Conservation (phyloP, 306 rosid genomes). For the Citrullus amarus region DNA sequence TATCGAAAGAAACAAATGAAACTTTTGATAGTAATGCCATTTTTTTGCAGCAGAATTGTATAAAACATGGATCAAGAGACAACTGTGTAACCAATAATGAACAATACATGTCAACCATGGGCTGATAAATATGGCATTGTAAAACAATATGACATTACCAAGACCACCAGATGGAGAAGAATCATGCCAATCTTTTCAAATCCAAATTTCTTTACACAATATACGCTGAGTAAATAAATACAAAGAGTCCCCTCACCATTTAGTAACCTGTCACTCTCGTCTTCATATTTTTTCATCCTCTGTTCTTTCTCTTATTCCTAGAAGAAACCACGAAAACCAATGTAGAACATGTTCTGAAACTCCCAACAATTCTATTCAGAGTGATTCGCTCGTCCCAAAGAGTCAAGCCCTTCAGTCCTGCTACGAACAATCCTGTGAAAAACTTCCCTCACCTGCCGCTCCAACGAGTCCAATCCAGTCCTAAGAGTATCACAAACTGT, state of each 20-base stretch:
- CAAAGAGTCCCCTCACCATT: constrained; percentile 7
- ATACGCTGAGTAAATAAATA: constrained; percentile 9
- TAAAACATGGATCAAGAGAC: constrained; percentile 4
- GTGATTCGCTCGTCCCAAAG: constrained; percentile 29
- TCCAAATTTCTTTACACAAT: constrained; percentile 11
- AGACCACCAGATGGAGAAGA: background rate
- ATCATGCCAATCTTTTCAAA: background rate
- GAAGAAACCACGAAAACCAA: constrained; percentile 10
- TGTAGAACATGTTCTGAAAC: background rate
- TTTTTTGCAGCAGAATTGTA: background rate
- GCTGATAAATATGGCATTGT: constrained; percentile 7
- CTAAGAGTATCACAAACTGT: constrained; percentile 35
- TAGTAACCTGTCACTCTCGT: background rate
- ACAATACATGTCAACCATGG: background rate
- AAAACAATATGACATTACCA: background rate
- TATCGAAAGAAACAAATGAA: background rate
- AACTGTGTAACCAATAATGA: constrained; percentile 2
- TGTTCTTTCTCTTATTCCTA: constrained; percentile 11
- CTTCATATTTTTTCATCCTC: constrained; percentile 13
- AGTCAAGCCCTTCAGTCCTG: constrained; percentile 67
- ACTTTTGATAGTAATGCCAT: background rate
- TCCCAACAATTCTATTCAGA: constrained; percentile 18
- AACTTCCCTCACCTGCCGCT: constrained; percentile 72
- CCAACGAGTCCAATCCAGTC: constrained; percentile 69
- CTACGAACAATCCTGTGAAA: constrained; percentile 65